Evolutionary conservation across 371 early-diverging fungal species (phyloP).

Genomic region (Capillidium rhysosporum): DNA sequence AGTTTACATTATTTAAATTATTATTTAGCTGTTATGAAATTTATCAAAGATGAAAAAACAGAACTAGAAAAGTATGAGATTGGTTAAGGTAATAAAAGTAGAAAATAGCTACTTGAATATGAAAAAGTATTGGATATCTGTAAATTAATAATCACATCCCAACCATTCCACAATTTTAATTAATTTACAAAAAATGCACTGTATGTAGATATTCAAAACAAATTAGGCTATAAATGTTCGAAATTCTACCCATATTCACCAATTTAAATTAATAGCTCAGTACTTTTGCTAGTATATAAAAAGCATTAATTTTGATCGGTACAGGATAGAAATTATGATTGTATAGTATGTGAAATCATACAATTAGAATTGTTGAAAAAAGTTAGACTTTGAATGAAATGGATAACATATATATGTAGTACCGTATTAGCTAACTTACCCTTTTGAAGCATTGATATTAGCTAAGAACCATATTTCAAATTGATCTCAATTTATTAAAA

Average conservation of each 20-base stretch:
- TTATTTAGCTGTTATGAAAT: too few species aligned
- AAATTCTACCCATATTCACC: slow-evolving; percentile 88
- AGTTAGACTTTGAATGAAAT: slow-evolving; percentile 52
- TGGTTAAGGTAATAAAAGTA: background rate
- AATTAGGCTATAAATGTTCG: slow-evolving; percentile 91
- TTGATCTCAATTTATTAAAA: slow-evolving; percentile 25
- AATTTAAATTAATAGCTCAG: slow-evolving; percentile 64
- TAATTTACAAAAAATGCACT: slow-evolving; percentile 7
- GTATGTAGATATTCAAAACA: slow-evolving; percentile 90
- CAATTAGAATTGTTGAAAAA: slow-evolving; percentile 25
- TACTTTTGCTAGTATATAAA: slow-evolving; percentile 48
- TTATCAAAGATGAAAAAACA: slow-evolving; percentile 22
- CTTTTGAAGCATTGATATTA: slow-evolving; percentile 76
- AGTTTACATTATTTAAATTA: too few species aligned
- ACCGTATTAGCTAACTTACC: slow-evolving; percentile 94
- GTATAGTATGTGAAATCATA: slow-evolving; percentile 66
- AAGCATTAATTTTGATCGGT: slow-evolving; percentile 29
- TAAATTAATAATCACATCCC: slow-evolving; percentile 70
- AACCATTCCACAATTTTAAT: slow-evolving; percentile 61
- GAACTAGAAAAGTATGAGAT: background rate
- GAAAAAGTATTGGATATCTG: slow-evolving; percentile 60
- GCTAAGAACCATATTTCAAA: slow-evolving; percentile 39
- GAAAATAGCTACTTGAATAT: slow-evolving; percentile 32
- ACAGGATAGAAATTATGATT: slow-evolving; percentile 22
- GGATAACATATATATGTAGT: slow-evolving; percentile 59